Conservation (phyloP, 495 filamentous ascomycete species). For the Penicillium paxilli region DNA sequence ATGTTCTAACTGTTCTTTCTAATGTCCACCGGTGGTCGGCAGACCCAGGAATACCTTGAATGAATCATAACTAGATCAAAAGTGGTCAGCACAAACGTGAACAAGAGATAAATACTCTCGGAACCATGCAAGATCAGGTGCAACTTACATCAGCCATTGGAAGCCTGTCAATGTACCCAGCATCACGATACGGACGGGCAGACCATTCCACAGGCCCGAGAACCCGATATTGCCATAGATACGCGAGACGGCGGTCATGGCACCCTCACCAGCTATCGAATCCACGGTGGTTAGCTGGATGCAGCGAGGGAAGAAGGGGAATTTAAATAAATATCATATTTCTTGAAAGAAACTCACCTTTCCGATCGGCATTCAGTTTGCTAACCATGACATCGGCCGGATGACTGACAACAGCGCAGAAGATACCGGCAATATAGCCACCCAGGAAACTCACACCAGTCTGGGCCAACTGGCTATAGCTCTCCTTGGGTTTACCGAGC, state of each 20-base stretch:
- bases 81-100: constrained; percentile 14
- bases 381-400: constrained; percentile 74
- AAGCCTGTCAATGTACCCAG: constrained; percentile 67
- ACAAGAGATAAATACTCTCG: no score
- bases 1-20: constrained; percentile 14
- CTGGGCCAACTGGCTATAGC: constrained; percentile 61
- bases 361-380: constrained; percentile 65
- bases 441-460: constrained; percentile 69
- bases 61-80: constrained; percentile 57
- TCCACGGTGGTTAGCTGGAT: constrained; percentile 10
- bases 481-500: constrained; percentile 65
- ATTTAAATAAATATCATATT: not conserved
- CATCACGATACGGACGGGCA: constrained; percentile 66
- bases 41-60: constrained; percentile 73
- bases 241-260: constrained; percentile 58
- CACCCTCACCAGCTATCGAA: constrained; percentile 58
- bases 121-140: no score
- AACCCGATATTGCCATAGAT: constrained; percentile 77
- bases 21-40: constrained; percentile 66
- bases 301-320: not conserved
- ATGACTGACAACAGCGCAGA: constrained; percentile 65
- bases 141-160: constrained; percentile 67
- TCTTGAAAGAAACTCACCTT: constrained; percentile 47
- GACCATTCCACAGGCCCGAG: constrained; percentile 67
- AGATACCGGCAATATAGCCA: constrained; percentile 72